These are phyloP conservation scores for Nemania sp. DNA, from an alignment of 2,329 filamentous ascomycete genomes.

Conservation along the genomic window DNA sequence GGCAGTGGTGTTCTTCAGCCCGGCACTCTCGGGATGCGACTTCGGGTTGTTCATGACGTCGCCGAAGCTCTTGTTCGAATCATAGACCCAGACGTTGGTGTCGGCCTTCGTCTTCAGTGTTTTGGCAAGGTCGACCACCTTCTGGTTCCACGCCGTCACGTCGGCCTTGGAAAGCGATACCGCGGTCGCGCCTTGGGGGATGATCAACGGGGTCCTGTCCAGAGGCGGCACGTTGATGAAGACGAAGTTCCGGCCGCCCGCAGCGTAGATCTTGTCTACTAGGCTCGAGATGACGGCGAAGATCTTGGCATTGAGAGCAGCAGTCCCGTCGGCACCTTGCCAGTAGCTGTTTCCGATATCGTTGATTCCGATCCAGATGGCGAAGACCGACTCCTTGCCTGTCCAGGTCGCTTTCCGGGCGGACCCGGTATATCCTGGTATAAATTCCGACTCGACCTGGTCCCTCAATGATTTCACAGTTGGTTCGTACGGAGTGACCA, in stretches of 20 bases:
- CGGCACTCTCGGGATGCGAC: conserved; percentile 54
- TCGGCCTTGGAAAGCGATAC: conserved; percentile 47
- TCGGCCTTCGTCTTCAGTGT: conserved; percentile 48
- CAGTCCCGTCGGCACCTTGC: conserved; percentile 37
- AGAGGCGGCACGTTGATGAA: conserved; percentile 64
- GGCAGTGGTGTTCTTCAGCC: conserved; percentile 58
- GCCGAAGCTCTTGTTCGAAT: conserved; percentile 56
- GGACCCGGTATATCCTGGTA: conserved; percentile 45
- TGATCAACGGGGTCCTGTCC: conserved; percentile 56
- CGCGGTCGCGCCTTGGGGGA: conserved; percentile 44
- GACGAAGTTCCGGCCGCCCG: conserved; percentile 61
- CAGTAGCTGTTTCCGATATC: conserved; percentile 57
- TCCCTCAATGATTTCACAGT: conserved; percentile 55
- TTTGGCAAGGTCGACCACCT: conserved; percentile 47
- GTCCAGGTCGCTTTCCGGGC: conserved; percentile 45
- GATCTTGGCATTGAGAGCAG: conserved; percentile 44
- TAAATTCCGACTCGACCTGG: conserved; percentile 52
- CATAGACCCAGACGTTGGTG: conserved; percentile 57
- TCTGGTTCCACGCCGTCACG: conserved; percentile 57
- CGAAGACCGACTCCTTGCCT: conserved; percentile 47
- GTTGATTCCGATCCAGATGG: conserved; percentile 60
- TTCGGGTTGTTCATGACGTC: conserved; percentile 57
- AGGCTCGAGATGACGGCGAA: conserved; percentile 50
- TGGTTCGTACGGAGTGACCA: conserved; percentile 56
- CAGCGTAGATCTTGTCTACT: conserved; percentile 52